Evolutionary conservation across 2,329 filamentous ascomycete genomes (phyloP).

Genomic region (Diaporthe velutina): DNA sequence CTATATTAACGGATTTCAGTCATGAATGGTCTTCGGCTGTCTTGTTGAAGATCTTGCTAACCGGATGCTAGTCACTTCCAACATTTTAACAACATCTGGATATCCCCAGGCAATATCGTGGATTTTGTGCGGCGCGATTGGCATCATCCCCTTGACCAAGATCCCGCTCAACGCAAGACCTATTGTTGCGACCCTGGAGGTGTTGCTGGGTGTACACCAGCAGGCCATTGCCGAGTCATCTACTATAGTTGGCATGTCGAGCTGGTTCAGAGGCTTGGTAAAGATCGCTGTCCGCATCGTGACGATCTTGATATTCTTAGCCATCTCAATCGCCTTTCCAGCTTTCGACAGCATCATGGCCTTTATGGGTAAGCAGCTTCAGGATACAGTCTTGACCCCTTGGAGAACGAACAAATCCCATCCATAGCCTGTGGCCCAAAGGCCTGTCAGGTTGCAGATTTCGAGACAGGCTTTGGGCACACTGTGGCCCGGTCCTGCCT

Average conservation of each 20-base stretch:
- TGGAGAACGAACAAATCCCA: too few species aligned
- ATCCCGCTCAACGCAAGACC: slow-evolving; percentile 92
- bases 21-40: neutral
- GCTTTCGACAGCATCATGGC: slow-evolving; percentile 92
- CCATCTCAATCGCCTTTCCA: slow-evolving; percentile 78
- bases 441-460: too few species aligned
- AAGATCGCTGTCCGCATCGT: slow-evolving; percentile 74
- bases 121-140: slow-evolving; percentile 86
- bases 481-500: too few species aligned
- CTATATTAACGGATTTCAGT: too few species aligned
- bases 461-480: too few species aligned
- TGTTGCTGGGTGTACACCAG: slow-evolving; percentile 79
- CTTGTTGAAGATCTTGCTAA: neutral
- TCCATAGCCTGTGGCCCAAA: too few species aligned
- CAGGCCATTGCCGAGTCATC: slow-evolving; percentile 59
- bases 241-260: slow-evolving; percentile 65
- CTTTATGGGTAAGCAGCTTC: too few species aligned
- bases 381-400: too few species aligned
- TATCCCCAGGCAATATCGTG: slow-evolving; percentile 83
- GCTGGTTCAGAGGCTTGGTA: slow-evolving; percentile 67
- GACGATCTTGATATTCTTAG: slow-evolving; percentile 78
- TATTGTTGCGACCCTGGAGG: slow-evolving; percentile 87
- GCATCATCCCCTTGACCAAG: slow-evolving; percentile 95
- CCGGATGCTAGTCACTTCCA: slow-evolving; percentile 74
- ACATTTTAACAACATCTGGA: slow-evolving; percentile 80